phyloP scores from a whole-genome alignment of 2,329 filamentous ascomycete species.

The Knufia petricola region DNA sequence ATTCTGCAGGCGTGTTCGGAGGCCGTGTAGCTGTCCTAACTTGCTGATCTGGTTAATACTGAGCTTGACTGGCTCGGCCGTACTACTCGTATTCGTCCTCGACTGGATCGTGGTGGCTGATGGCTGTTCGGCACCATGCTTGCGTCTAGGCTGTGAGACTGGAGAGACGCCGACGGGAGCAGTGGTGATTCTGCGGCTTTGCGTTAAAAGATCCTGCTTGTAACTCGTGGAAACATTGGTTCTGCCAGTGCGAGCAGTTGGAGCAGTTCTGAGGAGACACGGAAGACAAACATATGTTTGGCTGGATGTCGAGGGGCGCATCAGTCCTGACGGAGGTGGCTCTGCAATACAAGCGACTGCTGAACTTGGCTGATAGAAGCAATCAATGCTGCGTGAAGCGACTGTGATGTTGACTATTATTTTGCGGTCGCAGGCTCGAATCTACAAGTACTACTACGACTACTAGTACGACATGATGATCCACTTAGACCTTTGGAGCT shows the following conservation, averaged over 20 bases:
- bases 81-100: background rate
- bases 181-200: background rate
- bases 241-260: background rate
- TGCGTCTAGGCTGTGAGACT: background rate
- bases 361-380: too few relatives aligned
- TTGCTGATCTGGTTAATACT: background rate
- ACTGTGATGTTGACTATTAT: too few relatives aligned
- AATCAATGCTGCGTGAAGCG: too few relatives aligned
- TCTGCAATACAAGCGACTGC: too few relatives aligned
- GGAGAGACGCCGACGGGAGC: background rate
- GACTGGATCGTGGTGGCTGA: background rate
- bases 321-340: too few relatives aligned
- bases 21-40: background rate
- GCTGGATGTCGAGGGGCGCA: background rate
- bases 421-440: background rate
- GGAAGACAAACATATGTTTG: constrained; percentile 2
- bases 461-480: too few relatives aligned
- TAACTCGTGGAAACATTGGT: background rate
- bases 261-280: background rate
- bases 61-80: background rate
- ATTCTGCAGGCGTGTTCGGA: background rate
- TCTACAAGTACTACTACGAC: background rate
- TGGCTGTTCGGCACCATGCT: background rate
- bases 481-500: too few relatives aligned
- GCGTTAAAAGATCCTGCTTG: background rate